Percentiles rank a stretch among this genome's conserved stretches.
Evolutionary conservation across 345 rosid species (phyloP).

Genomic region (Gossypium herbaceum): DNA sequence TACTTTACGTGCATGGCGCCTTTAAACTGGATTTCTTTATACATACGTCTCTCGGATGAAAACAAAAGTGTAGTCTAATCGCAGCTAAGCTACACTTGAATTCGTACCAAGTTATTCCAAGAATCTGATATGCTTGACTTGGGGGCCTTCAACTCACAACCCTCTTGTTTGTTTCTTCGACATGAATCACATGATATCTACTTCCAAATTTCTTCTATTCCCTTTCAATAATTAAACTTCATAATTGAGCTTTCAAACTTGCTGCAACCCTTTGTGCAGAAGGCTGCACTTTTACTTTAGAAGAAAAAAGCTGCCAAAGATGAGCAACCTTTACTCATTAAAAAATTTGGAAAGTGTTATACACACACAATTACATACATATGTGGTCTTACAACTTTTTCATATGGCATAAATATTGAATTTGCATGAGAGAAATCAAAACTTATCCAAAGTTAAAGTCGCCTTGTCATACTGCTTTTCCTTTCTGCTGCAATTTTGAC

Average conservation of each 20-base stretch:
- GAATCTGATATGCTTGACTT: background rate
- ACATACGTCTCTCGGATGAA: background rate
- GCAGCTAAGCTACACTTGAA: background rate
- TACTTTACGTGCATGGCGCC: background rate
- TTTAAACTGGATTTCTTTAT: background rate
- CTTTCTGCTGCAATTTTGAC: conserved; percentile 12
- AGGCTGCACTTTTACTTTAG: background rate
- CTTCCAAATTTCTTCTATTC: no score
- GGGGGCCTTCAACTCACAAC: background rate
- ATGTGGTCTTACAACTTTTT: background rate
- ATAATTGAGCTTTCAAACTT: background rate
- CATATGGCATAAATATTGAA: background rate
- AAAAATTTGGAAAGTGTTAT: background rate
- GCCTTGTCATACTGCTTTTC: conserved; percentile 2
- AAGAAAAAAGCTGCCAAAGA: background rate
- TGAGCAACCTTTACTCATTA: background rate
- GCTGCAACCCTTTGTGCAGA: background rate
- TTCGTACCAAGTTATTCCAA: background rate
- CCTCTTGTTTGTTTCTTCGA: background rate
- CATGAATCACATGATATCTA: no score
- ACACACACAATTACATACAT: background rate
- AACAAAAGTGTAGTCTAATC: background rate
- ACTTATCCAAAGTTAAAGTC: conserved; percentile 11
- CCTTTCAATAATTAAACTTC: background rate
- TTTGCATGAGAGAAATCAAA: background rate